Evolutionary conservation across 2,329 filamentous ascomycete genomes (phyloP), one percentile per base, ranked within the genome.

Genomic region (Epicoccum nigrum): DNA sequence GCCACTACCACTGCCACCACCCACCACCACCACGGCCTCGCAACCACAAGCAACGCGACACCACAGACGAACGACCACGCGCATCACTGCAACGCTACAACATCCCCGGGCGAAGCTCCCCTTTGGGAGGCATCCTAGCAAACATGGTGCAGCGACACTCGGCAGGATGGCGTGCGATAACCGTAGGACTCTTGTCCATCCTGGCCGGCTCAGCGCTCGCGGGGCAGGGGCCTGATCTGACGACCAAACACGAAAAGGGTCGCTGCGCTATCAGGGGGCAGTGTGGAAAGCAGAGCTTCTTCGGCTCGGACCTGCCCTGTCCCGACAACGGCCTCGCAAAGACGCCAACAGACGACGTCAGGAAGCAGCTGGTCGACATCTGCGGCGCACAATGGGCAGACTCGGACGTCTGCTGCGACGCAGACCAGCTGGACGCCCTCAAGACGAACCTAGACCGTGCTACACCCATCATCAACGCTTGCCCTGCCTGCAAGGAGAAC

Each of bases 401-500:
- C 35, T 88, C 89, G 0, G 85, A 91, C 3, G 87, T 97, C 9
- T 99, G 94, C 77, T 99, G 94, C 71, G 83, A 83, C 41, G 77
- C 84, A 39, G 87, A 90, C 34, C 94, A 97, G 83, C 81, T 99
- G 49, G 84, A 89, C 63, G 81, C 88, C 1, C 84, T 99, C 56
- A 87, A 90, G 64, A 87, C 84, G 55, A 95, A 96, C 67, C 82
- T 99, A 51, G 88, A 90, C 61, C 90, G 90, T 17, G 93, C 92
- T 2, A 91, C 92, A 63, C 86, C 88, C 52, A 88, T 99, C 68
- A 92, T 99, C 70, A 87, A 92, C 20, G 91, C 92, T 8, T 99
- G 94, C 72, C 94, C 94, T 1, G 94, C 95, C 25, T 99, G 94
- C 83, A 96, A 94, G 75, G 88, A 92, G 65, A 99, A 99, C 79